Evolutionary conservation across 768 basidiomycete genomes (phyloP).

Genomic region (Lyophyllum semitale): DNA sequence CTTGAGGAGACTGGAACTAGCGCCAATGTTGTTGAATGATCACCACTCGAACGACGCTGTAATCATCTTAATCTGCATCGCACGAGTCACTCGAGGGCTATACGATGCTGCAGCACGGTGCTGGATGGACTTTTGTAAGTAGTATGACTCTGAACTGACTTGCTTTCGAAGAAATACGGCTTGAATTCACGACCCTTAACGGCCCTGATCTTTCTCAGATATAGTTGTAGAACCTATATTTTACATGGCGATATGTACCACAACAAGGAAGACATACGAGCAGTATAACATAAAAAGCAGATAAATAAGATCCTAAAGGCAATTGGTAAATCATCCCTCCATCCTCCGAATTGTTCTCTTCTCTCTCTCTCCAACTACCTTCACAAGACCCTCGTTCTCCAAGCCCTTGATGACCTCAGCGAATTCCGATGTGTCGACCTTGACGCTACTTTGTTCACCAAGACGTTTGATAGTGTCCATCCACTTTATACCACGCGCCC

Average conservation of each 20-base stretch:
- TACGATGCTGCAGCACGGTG: no score
- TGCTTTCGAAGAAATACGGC: no score
- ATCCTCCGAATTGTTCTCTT: conserved; percentile 76
- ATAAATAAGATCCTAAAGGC: no score
- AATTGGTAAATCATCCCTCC: conserved; percentile 35
- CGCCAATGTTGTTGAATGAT: conserved; percentile 21
- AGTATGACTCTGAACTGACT: no score
- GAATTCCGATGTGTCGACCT: conserved; percentile 81
- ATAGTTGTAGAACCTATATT: neutral
- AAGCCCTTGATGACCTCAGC: conserved; percentile 72
- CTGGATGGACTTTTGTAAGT: no score
- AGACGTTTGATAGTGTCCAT: conserved; percentile 77
- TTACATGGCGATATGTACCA: neutral
- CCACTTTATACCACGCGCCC: conserved; percentile 75
- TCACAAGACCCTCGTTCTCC: conserved; percentile 85
- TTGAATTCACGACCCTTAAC: no score
- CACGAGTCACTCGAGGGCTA: no score
- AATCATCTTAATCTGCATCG: no score
- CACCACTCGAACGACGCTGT: neutral
- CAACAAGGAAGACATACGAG: conserved; percentile 1
- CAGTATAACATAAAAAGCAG: neutral
- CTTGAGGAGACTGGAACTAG: conserved; percentile 33
- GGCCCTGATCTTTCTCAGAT: no score
- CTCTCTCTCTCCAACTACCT: conserved; percentile 86
- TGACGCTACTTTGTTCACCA: conserved; percentile 82